phyloP scores from a whole-genome alignment of 2,329 filamentous ascomycete genomes.

The Paecilomyces variotii region DNA sequence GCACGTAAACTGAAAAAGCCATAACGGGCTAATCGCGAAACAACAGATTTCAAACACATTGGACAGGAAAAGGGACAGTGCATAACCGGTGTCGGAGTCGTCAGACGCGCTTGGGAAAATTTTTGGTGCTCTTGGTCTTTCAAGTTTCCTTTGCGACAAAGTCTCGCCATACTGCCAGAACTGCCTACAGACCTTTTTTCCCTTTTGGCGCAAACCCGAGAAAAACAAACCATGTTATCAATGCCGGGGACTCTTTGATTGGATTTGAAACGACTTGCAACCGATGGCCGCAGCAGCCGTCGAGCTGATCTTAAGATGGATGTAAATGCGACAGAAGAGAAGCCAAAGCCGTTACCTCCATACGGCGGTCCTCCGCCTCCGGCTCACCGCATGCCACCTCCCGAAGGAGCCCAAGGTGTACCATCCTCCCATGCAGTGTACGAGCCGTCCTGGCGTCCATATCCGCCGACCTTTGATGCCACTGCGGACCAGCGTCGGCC shows the following conservation, averaged over 20 bases:
- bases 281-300: conserved; percentile 9
- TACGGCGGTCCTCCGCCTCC: conserved; percentile 14
- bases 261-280: not conserved
- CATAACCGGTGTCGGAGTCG: not conserved
- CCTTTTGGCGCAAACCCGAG: conserved; percentile 5
- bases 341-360: conserved; percentile 14
- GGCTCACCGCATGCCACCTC: conserved; percentile 25
- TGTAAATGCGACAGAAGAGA: conserved; percentile 18
- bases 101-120: not conserved
- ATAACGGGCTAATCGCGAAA: not conserved
- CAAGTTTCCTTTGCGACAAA: not conserved
- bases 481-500: conserved; percentile 21
- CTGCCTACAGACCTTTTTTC: not conserved
- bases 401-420: conserved; percentile 21
- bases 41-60: not conserved
- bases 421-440: conserved; percentile 20
- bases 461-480: conserved; percentile 21
- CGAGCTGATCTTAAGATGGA: conserved; percentile 16
- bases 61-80: not conserved
- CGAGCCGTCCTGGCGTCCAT: conserved; percentile 25
- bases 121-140: not conserved
- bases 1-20: not conserved
- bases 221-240: conserved; percentile 11
- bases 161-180: not conserved
- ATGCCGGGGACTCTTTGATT: conserved; percentile 11